Evolutionary conservation across 2,329 filamentous ascomycete species (phyloP), one percentile per base, ranked within the genome.

Genomic region (Cercospora zeae-maydis): DNA sequence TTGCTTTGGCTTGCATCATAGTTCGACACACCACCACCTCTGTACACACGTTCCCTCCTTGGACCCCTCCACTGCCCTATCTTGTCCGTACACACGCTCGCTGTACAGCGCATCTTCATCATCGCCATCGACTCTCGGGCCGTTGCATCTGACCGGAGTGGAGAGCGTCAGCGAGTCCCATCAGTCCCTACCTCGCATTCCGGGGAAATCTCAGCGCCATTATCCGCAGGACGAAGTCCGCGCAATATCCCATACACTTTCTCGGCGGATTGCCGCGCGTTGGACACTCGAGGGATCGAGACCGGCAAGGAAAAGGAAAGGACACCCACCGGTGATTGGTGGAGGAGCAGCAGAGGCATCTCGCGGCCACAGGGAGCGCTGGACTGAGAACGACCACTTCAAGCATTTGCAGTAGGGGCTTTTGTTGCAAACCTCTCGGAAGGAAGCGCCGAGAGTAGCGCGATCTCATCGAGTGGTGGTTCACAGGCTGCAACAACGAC

Each of bases 41-140:
- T 37, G 3, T 49, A 51, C 56, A 65, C 62, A 68, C 66, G 62
- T 68, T 66, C 66, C 63, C 65, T 66, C 47, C 33, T 62, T 27
- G 47, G 42, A 60, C 55, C 36, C 33, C 61, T 57, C 36, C 11
- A 3, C 3, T 42, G 58, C 36, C 52, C 19, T 34, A 59, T 63
- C 56, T 37, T 61, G 54, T 63, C 24, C 24, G 6, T 6, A 36
- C 47, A 49, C 58, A 59, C 66, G 57, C 63, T 64, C 63, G 45
- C 63, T 68, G 63, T 63, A 64, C 64, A 57, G 13, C 60, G 61
- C 62, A 63, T 58, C 39, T n/a, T n/a, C 24, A 27, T 27, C 24
- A 63, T 60, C 54, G 30, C 37, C 30, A 52, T 51, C 31, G 57
- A 59, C 45, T 30, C 36, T 30, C 36, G 6, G 39, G 39, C 37